Evolutionary conservation across 2,329 filamentous ascomycete species (phyloP).

Genomic region (Metarhizium sp.): DNA sequence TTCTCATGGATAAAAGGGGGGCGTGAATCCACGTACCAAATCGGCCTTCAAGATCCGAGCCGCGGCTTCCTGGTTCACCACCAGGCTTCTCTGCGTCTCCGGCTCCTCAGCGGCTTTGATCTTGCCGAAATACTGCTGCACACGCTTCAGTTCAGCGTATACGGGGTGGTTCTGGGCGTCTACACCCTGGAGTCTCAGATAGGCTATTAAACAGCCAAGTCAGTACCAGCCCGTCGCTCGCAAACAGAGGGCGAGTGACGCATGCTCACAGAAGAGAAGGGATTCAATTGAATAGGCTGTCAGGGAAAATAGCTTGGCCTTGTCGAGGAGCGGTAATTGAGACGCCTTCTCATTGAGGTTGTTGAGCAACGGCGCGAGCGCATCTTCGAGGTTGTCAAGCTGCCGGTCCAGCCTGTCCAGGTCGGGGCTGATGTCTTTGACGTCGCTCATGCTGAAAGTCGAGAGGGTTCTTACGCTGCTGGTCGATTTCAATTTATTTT

Average conservation of each 20-base stretch:
- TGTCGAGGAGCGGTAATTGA: conserved; percentile 84
- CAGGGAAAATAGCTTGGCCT: conserved; percentile 87
- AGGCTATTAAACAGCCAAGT: conserved; percentile 33
- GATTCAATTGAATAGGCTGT: conserved; percentile 86
- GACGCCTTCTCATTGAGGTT: conserved; percentile 59
- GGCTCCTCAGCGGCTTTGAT: conserved; percentile 68
- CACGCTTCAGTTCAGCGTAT: conserved; percentile 74
- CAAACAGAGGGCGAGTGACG: neutral
- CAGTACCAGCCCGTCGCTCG: neutral
- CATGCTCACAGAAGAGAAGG: conserved; percentile 64
- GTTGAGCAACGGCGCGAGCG: conserved; percentile 63
- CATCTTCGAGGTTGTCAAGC: conserved; percentile 68
- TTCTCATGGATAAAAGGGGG: too few species aligned
- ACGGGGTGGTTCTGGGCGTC: conserved; percentile 80
- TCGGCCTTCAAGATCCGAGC: conserved; percentile 75
- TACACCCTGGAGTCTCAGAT: conserved; percentile 67
- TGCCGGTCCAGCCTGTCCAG: conserved; percentile 67
- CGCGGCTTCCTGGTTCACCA: conserved; percentile 66
- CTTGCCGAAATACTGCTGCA: conserved; percentile 88
- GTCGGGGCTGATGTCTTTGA: conserved; percentile 52
- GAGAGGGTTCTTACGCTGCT: neutral
- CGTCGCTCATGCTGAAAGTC: conserved; percentile 23
- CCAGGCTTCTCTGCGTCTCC: conserved; percentile 40
- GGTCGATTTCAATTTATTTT: neutral
- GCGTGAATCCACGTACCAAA: conserved; percentile 43